Percentiles rank a stretch among this genome's conserved stretches.
Evolutionary conservation across 169 alveolate genomes (phyloP).

Genomic region (Theileria orientalis): DNA sequence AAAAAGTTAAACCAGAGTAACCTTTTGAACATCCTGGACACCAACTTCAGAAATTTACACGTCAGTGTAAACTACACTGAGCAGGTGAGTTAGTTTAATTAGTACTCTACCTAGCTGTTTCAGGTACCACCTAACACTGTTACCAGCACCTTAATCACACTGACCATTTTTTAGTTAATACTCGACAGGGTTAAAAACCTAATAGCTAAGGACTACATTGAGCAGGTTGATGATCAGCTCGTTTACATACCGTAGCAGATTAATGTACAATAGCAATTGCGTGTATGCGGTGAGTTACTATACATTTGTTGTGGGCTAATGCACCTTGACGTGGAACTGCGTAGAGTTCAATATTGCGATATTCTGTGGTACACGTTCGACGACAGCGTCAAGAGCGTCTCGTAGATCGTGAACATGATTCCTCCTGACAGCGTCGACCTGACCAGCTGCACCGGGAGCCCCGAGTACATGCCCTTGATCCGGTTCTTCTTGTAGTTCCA

Average conservation of each 20-base stretch:
- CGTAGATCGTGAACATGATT: slow-evolving; percentile 49
- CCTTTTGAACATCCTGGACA: neutral
- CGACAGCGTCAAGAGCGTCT: neutral
- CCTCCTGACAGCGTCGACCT: slow-evolving; percentile 56
- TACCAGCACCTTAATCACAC: no score
- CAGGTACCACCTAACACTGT: no score
- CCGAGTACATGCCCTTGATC: slow-evolving; percentile 61
- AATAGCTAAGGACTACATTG: slow-evolving; percentile 3
- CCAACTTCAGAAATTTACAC: neutral
- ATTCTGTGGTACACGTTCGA: neutral
- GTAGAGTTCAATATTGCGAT: neutral
- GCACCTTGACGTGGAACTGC: no score
- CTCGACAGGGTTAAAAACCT: neutral
- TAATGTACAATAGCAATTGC: no score
- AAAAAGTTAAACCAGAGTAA: slow-evolving; percentile 12
- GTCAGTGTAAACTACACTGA: neutral
- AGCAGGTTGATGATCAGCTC: neutral
- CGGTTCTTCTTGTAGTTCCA: slow-evolving; percentile 41
- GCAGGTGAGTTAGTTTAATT: neutral
- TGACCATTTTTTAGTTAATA: slow-evolving; percentile 32
- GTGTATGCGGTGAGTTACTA: no score
- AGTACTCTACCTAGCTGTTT: no score
- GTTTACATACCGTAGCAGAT: slow-evolving; percentile 13
- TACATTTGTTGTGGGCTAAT: no score
- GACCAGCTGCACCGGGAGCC: slow-evolving; percentile 55